These are phyloP conservation scores for Colletotrichum somersetense DNA, from an alignment of 2,329 filamentous ascomycete genomes.

Conservation along the genomic window DNA sequence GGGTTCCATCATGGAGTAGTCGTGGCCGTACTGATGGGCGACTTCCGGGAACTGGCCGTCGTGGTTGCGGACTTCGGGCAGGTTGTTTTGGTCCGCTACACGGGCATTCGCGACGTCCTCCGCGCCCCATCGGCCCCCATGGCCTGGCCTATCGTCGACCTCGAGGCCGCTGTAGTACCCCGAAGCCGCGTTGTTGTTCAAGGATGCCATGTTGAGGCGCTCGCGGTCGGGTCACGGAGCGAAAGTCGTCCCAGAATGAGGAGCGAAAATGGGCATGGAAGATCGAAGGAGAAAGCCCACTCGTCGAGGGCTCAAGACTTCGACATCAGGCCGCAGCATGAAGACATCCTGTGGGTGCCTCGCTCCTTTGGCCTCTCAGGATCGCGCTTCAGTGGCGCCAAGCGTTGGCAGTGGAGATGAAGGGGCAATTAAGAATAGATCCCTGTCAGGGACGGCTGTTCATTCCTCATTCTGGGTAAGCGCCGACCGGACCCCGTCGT, in stretches of 20 bases:
- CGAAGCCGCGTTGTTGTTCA: slow-evolving; percentile 15
- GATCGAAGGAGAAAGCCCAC: background rate
- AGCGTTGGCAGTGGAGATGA: slow-evolving; percentile 21
- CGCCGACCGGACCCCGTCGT: slow-evolving; percentile 24
- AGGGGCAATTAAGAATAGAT: background rate
- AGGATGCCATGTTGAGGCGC: slow-evolving; percentile 27
- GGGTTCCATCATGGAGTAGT: slow-evolving; percentile 29
- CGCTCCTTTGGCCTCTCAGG: background rate
- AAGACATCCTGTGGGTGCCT: slow-evolving; percentile 5
- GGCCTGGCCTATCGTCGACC: slow-evolving; percentile 28
- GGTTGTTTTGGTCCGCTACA: slow-evolving; percentile 19
- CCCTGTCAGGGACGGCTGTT: slow-evolving; percentile 12
- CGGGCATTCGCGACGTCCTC: slow-evolving; percentile 18
- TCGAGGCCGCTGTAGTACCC: slow-evolving; percentile 35
- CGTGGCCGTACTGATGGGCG: slow-evolving; percentile 7
- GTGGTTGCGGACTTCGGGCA: slow-evolving; percentile 23
- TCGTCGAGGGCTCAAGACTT: background rate
- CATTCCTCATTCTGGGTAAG: slow-evolving; percentile 28
- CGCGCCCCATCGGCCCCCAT: slow-evolving; percentile 11
- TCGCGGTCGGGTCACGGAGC: slow-evolving; percentile 16
- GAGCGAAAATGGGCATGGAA: background rate
- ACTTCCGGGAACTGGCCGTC: slow-evolving; percentile 24
- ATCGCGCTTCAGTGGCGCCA: slow-evolving; percentile 18
- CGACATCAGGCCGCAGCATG: slow-evolving; percentile 6
- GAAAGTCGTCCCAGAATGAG: background rate